Evolutionary conservation across 495 filamentous ascomycete genomes (phyloP), one percentile per base, ranked within the genome.

Genomic region (Letharia lupina): DNA sequence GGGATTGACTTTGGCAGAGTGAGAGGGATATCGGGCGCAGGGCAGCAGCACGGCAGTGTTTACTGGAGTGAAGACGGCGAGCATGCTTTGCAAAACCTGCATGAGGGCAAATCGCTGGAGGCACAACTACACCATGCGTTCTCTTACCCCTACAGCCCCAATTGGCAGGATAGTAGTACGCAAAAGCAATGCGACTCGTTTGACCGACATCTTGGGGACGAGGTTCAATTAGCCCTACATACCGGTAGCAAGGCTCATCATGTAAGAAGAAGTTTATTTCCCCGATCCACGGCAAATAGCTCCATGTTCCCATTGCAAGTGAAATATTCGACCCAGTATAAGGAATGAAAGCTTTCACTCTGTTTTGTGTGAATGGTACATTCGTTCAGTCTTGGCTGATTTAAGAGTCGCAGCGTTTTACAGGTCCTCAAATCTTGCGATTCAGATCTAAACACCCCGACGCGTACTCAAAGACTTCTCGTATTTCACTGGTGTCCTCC

Each of bases 131-230:
- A 77, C 16, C 77, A 75, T 2, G 91, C 88, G 0, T 96, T 98
- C 73, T 89, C 91, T 10, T 89, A 95, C 75, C 87, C 88, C 11
- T 92, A 84, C 77, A 91, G 89, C 65, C 94, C 94, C 11, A 98
- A 98, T 76, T 98, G 94, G 94, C 94, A 98, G 76, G 94, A 98
- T 75, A 85, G 90, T 57, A 96, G 91, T 75, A 98, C 94, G 0
- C 91, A 96, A 78, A 78, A 80, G 60, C 89, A 98, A 75, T 97
- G 93, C 75, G 91, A 96, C 71, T 79, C 81, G 69, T 97, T 96
- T 73, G 92, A 98, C 74, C 80, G 77, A 16, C 77, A 78, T 48
- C 79, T 96, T 11, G 91, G 89, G 0, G 77, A 81, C 13, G 78
- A 80, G 33, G 84, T 89, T 67, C 75, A 80, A 67, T 73, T 98